A percentile compares a stretch with the other conserved stretches of the same genome.
Conservation (phyloP, 139 green algal species). For the Chlamydomonas schloesseri region DNA sequence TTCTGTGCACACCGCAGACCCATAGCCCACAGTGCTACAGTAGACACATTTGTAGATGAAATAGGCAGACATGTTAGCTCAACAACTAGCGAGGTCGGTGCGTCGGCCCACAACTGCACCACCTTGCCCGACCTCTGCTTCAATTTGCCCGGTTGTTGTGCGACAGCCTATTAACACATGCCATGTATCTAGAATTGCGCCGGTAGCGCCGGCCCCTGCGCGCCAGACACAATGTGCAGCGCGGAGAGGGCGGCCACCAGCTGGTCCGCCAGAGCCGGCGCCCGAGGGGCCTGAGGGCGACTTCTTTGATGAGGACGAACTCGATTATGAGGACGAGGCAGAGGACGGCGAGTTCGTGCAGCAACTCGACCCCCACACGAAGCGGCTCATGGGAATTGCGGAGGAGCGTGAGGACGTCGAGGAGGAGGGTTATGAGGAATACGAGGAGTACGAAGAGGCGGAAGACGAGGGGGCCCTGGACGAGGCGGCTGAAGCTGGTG, state of each 20-base stretch:
- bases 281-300: constrained; percentile 15
- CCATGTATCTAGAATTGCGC: no score
- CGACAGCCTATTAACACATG: neutral
- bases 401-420: neutral
- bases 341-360: constrained; percentile 44
- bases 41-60: no score
- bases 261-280: neutral
- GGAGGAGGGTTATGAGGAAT: neutral
- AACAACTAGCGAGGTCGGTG: no score
- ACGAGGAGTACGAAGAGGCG: neutral
- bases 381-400: constrained; percentile 8
- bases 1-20: no score
- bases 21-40: no score
- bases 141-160: neutral
- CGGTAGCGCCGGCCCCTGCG: no score
- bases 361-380: constrained; percentile 28
- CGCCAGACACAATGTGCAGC: neutral
- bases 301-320: constrained; percentile 41
- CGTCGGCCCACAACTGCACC: no score
- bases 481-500: constrained; percentile 41
- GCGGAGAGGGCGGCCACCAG: constrained; percentile 13
- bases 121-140: no score
- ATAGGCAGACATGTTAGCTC: no score
- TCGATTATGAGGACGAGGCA: constrained; percentile 35
- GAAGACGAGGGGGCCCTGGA: constrained; percentile 26